Base-by-base conservation (phyloP, 495 filamentous ascomycete species). In the Neurospora terricola region DNA sequence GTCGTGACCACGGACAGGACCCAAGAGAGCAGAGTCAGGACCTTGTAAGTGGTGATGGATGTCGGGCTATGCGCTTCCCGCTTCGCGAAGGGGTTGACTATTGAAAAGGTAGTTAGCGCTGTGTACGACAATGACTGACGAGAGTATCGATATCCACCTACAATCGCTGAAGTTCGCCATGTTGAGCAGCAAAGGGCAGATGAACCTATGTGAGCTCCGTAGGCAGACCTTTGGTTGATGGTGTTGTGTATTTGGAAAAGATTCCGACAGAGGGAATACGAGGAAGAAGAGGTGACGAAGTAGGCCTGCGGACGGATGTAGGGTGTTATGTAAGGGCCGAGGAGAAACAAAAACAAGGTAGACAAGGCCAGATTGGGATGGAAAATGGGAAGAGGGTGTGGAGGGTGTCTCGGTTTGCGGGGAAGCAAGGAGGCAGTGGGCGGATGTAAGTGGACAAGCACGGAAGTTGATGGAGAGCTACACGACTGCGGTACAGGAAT, bases 1-100 rank as follows among this genome's bases (percentile, higher is more conserved):
- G 89, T 86, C 39, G 88, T 83, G 70, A 92, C 77, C 69, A 95
- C 81, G 16, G 91, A 85, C 71, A 96, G 81, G 40, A 91, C 79
- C 91, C 91, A 97, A 9, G 91, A 88, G 42, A 94, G 70, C 21
- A 89, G 82, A 7, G 92, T 92, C 45, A 93, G 79, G 76, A 93
- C 78, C 75, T 91, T 91, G 85, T 95, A 86, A 11, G 81, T 79
- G 74, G 82, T 75, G 69, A 88, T 78, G 23, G 88, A 82, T 70
- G 81, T 81, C 21, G 81, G 74, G 75, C 81, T 81, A 75, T 92
- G 90, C 11, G 85, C 82, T 68, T 93, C 90, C 38, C 87, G 87
- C 78, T 83, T 88, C 54, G 86, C 83, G 79, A 93, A 93, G 16
- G 91, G 91, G 77, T 93, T 93, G 76, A 86, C 88, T 87, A 73